Evolutionary conservation across 768 basidiomycete species (phyloP).

Genomic region (Asterophora lycoperdoides): DNA sequence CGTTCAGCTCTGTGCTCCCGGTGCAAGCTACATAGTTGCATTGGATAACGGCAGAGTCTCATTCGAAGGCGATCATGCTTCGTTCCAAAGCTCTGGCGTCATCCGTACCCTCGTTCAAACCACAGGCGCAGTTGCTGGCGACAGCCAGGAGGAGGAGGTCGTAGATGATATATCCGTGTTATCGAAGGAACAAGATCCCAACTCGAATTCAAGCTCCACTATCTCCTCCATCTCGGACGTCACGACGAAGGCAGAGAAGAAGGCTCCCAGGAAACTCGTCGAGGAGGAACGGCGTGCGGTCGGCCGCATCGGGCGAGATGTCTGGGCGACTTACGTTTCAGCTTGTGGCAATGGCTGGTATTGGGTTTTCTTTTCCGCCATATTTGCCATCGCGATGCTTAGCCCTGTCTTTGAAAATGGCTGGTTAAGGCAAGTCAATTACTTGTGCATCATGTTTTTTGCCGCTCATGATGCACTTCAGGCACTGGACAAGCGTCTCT

Average conservation of each 20-base stretch:
- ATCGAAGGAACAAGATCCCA: conserved; percentile 2
- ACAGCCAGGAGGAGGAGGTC: conserved; percentile 40
- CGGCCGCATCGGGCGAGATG: conserved; percentile 60
- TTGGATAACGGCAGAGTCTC: conserved; percentile 78
- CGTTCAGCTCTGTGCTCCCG: conserved; percentile 80
- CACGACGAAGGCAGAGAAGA: conserved; percentile 37
- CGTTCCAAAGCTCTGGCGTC: conserved; percentile 64
- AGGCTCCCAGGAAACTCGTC: conserved; percentile 72
- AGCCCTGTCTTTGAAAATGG: conserved; percentile 69
- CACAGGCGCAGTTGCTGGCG: conserved; percentile 20
- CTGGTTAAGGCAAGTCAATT: conserved; percentile 51
- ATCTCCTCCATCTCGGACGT: conserved; percentile 19
- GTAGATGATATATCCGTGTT: conserved; percentile 24
- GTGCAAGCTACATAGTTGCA: conserved; percentile 77
- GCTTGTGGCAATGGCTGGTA: conserved; percentile 47
- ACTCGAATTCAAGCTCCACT: conserved; percentile 31
- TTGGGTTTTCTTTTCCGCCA: conserved; percentile 53
- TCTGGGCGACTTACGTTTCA: conserved; percentile 59
- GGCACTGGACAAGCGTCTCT: conserved; percentile 53
- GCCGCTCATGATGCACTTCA: conserved; percentile 19
- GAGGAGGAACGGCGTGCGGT: conserved; percentile 82
- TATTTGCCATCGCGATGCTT: conserved; percentile 53
- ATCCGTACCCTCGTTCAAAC: conserved; percentile 67
- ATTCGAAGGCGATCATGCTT: conserved; percentile 63
- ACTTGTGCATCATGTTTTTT: not conserved